These are phyloP conservation scores for Ganoderma lucidum DNA, from an alignment of 1,284 basidiomycete genomes.

Conservation along the genomic window DNA sequence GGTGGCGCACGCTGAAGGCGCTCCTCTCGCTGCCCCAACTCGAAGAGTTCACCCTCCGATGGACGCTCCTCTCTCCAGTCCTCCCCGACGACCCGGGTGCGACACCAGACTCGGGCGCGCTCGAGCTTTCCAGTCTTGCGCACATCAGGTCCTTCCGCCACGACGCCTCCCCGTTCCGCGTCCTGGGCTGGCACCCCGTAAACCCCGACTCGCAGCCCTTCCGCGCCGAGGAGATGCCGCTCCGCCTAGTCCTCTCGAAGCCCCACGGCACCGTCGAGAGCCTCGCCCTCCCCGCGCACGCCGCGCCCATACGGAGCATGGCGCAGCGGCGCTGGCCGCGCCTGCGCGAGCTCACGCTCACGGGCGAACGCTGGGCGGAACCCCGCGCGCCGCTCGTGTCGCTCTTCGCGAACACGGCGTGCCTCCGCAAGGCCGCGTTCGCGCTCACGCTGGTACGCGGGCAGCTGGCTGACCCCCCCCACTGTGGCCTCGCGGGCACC, in stretches of 20 bases:
- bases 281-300: background rate
- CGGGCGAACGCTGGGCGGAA: background rate
- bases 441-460: background rate
- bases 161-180: background rate
- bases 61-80: background rate
- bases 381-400: background rate
- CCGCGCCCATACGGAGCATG: slow-evolving; percentile 1
- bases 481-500: no score
- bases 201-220: background rate
- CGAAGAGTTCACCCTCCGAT: background rate
- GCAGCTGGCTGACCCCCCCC: no score
- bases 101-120: background rate
- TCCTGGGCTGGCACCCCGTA: background rate
- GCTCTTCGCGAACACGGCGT: slow-evolving; percentile 4
- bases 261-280: background rate
- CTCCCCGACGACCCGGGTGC: background rate
- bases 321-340: slow-evolving; percentile 3
- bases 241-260: background rate
- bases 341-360: slow-evolving; percentile 11
- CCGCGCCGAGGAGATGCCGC: background rate
- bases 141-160: background rate
- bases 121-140: background rate
- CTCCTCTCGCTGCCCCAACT: background rate
- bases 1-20: background rate
- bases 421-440: slow-evolving; percentile 1